Evolutionary conservation across 2,329 filamentous ascomycete genomes (phyloP), one percentile per base, ranked within the genome.

Genomic region (Colletotrichum higginsianum): DNA sequence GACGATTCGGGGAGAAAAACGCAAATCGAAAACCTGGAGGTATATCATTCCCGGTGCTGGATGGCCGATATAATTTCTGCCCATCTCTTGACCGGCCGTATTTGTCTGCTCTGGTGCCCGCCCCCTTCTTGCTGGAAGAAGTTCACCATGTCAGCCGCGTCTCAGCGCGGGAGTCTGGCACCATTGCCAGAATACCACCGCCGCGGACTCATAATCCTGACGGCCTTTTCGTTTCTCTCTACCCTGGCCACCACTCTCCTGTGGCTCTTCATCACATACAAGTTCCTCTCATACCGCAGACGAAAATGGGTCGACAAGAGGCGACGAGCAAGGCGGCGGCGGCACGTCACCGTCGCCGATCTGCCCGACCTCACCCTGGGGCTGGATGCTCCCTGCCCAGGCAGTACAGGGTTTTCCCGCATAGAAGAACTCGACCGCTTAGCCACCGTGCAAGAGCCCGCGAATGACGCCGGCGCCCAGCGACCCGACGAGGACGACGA

Each of bases 191-290:
- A 58, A 5, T 52, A 69, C 11, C 66, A 69, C 35, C 66, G 66
- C 38, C 62, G 46, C 16, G 66, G 66, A 8, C 46, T 69, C 4
- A 60, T 69, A 12, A 42, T 69, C 8, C 21, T 69, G 13, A 69
- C 66, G 0, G 21, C 38, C 9, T 44, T 69, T 38, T 69, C 66
- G 9, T 69, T 69, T 12, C 52, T 69, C 23, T 69, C 66, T 2
- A 49, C 61, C 9, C n/a, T 65, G 8, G 23, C 66, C 6, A 66
- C 66, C 11, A 30, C 60, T 12, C 7, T 58, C 6, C 61, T 69
- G 1, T 69, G 66, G 66, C 46, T 69, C 4, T 69, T 69, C 44
- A 69, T 69, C 6, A 58, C 66, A 5, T 69, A 69, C 21, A 69
- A 69, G 16, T 46, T 69, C n/a, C n/a, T 69, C 23, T n/a, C 61